Base-by-base conservation (phyloP, 179 eudicot species). In the Sideroxylon spinosum region DNA sequence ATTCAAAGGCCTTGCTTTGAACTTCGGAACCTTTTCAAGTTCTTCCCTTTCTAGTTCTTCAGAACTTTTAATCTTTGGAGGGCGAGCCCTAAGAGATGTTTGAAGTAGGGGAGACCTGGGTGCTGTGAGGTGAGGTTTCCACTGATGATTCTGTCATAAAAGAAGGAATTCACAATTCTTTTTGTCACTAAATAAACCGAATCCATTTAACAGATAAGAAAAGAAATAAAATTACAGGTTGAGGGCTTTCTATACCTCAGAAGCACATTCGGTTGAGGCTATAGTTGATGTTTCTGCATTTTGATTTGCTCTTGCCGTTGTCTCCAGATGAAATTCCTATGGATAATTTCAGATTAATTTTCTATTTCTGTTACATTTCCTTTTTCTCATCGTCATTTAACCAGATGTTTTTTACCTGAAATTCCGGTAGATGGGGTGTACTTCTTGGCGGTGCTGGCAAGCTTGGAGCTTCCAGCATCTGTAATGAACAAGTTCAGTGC, bases 1-100 rank as follows among this genome's bases (percentile, higher is more conserved):
- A 81, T 91, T 95, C 83, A 92, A 81, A 82, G 98, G 97, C 71
- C 91, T 91, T 80, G 99, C 99, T 88, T 92, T 93, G 85, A 95
- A 93, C 73, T 87, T 89, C 0, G 97, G 97, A 64, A 86, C 83
- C 67, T 95, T 91, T 74, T 93, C 94, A 46, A 95, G 90, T 81
- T 88, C 90, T 83, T 95, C 94, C 80, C 83, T 84, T 77, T 92
- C 98, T 14, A 95, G 84, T 76, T 95, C 99, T 76, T 88, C 87
- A 4, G 92, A 86, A 74, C 84, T 93, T 81, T 94, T 95, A 69
- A 89, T 87, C 82, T 68, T 84, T 11, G 85, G 81, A n/a, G 98
- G 97, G 14, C 97, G 92, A 65, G 98, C 98, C 84, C 99, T 89
- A 22, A 94, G 71, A 73, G 91, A 88, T n/a, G 99, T 94, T 82